Percentiles rank a stretch among this genome's conserved stretches.
These are phyloP conservation scores for Malus hybrid DNA, from an alignment of 331 rosid genomes.

Conservation along the genomic window DNA sequence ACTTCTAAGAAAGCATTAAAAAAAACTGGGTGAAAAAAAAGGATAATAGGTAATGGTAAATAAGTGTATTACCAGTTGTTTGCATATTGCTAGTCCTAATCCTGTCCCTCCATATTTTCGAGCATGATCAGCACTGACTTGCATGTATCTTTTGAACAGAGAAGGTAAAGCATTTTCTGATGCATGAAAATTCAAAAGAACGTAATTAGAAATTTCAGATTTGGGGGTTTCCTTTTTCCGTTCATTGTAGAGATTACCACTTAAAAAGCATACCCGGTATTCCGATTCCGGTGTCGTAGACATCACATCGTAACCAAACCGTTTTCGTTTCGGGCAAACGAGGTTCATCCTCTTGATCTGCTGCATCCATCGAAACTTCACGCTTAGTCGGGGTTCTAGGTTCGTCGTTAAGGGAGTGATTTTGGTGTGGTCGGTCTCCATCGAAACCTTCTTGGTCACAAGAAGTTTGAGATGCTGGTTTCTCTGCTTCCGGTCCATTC, in stretches of 20 bases:
- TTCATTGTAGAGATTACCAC: background rate
- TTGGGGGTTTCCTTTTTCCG: background rate
- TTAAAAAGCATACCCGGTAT: constrained; percentile 64
- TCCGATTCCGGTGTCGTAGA: constrained; percentile 93
- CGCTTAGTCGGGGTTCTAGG: constrained; percentile 44
- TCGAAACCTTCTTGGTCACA: constrained; percentile 21
- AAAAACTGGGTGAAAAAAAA: background rate
- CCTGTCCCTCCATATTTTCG: constrained; percentile 97
- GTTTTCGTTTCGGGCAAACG: constrained; percentile 52
- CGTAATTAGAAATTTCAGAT: background rate
- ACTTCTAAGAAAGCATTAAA: background rate
- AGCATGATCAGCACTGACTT: constrained; percentile 98
- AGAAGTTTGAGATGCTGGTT: constrained; percentile 24
- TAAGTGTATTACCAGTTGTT: constrained; percentile 65
- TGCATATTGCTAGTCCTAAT: constrained; percentile 93
- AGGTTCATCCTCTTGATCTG: constrained; percentile 36
- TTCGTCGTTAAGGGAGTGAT: constrained; percentile 32
- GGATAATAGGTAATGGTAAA: background rate
- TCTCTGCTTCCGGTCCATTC: constrained; percentile 50
- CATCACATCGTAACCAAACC: constrained; percentile 93
- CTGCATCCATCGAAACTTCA: constrained; percentile 42
- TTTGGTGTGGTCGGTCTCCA: constrained; percentile 27
- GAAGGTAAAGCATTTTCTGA: constrained; percentile 80
- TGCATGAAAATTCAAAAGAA: constrained; percentile 1
- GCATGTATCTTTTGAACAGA: constrained; percentile 91